Conservation (phyloP, 2,329 filamentous ascomycete species). For the Allantophomopsis lycopodina region DNA sequence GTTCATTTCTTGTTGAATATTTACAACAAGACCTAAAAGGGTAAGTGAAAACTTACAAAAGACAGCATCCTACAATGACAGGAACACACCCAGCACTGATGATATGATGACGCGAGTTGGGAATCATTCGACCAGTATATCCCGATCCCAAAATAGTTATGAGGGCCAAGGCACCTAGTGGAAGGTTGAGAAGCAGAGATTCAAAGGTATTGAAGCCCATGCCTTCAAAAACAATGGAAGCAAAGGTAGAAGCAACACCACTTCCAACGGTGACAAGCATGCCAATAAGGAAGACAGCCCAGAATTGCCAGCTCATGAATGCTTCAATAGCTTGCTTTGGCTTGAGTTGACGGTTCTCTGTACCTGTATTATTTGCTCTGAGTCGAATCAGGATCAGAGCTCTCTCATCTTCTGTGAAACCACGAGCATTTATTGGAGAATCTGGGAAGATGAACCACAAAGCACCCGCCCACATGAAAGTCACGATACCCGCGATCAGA, state of each 20-base stretch:
- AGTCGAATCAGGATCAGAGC: constrained; percentile 4
- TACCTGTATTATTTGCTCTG: constrained; percentile 4
- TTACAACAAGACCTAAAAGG: too few species aligned
- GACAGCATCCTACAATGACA: too few species aligned
- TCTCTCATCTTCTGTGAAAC: constrained; percentile 3
- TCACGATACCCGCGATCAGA: constrained; percentile 17
- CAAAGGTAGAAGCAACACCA: constrained; percentile 3
- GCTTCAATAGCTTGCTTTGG: constrained; percentile 1
- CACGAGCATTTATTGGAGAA: constrained; percentile 24
- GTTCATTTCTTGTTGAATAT: too few species aligned
- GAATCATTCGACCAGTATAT: too few species aligned
- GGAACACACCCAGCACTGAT: too few species aligned
- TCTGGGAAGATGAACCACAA: constrained; percentile 15
- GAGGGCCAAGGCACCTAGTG: too few species aligned
- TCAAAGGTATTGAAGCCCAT: too few species aligned
- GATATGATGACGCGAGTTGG: too few species aligned
- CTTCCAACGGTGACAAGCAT: constrained; percentile 3
- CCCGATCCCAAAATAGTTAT: too few species aligned
- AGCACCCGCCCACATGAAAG: constrained; percentile 14
- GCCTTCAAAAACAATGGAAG: too few species aligned
- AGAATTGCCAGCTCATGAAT: constrained; percentile 4
- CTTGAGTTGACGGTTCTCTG: constrained; percentile 5
- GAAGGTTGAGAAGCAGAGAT: too few species aligned
- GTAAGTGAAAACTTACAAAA: too few species aligned
- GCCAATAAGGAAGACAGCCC: constrained; percentile 3